Conservation (phyloP, 805 yeast genomes). For the Ogataea allantospora region DNA sequence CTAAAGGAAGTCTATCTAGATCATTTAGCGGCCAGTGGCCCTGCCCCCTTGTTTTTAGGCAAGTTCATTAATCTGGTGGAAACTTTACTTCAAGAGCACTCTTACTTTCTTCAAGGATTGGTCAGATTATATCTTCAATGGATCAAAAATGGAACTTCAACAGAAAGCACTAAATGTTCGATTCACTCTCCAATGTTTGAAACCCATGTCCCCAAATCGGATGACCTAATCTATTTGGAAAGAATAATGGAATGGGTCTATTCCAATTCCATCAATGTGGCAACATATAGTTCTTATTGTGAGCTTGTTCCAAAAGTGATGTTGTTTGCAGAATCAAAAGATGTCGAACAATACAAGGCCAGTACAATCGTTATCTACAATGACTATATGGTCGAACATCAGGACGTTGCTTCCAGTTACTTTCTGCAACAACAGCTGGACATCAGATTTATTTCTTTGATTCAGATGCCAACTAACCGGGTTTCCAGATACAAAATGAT, state of each 20-base stretch:
- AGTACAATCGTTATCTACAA: constrained; percentile 22
- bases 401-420: constrained; percentile 23
- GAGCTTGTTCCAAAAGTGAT: constrained; percentile 24
- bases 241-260: constrained; percentile 21
- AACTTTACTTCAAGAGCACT: constrained; percentile 34
- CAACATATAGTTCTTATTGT: constrained; percentile 28
- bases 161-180: constrained; percentile 15
- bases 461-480: constrained; percentile 53
- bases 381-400: constrained; percentile 30
- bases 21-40: constrained; percentile 35
- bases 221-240: constrained; percentile 22
- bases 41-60: constrained; percentile 37
- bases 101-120: constrained; percentile 29
- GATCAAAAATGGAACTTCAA: constrained; percentile 17
- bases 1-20: constrained; percentile 44
- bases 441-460: constrained; percentile 50
- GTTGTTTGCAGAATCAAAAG: constrained; percentile 20
- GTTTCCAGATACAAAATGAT: constrained; percentile 50
- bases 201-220: constrained; percentile 20
- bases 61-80: constrained; percentile 29
- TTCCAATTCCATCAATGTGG: constrained; percentile 23
- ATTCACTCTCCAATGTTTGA: constrained; percentile 28
- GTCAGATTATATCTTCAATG: constrained; percentile 23
- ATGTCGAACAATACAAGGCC: constrained; percentile 27
- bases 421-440: constrained; percentile 45